Conservation (phyloP, 306 rosid genomes). For the Cucumis cinereus region DNA sequence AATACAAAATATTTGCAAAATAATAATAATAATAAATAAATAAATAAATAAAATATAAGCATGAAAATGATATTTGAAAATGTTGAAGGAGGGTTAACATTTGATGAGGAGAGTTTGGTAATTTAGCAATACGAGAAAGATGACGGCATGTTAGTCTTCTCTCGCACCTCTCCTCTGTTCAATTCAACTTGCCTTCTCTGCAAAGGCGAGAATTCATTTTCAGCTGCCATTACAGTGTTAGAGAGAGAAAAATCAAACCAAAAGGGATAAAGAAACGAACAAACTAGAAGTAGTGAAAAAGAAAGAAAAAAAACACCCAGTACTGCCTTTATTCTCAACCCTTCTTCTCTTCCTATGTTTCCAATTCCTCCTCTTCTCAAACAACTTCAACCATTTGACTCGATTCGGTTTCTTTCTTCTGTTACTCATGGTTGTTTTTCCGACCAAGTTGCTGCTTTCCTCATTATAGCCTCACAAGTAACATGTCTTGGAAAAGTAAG, state of each 20-base stretch:
- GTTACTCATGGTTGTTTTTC: conserved; percentile 19
- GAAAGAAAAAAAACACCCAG: background rate
- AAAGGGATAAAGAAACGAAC: conserved; percentile 15
- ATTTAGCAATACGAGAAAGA: conserved; percentile 16
- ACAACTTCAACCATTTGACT: background rate
- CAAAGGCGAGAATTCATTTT: conserved; percentile 32
- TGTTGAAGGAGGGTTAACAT: no score
- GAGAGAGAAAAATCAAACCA: conserved; percentile 21
- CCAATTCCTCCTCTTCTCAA: background rate
- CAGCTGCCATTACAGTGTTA: conserved; percentile 10
- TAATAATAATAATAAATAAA: no score
- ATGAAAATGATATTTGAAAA: no score
- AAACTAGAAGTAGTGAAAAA: conserved; percentile 11
- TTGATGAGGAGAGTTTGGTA: conserved; percentile 36
- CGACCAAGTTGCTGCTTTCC: background rate
- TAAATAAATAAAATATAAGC: no score
- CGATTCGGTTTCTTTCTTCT: conserved; percentile 4
- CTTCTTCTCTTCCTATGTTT: conserved; percentile 9
- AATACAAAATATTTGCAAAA: no score
- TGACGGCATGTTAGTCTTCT: conserved; percentile 53
- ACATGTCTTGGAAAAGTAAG: conserved; percentile 74
- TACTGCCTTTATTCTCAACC: background rate
- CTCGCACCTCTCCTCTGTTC: conserved; percentile 49
- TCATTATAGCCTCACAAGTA: background rate
- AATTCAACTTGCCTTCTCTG: conserved; percentile 33